Evolutionary conservation across 805 yeast species (phyloP), one percentile per base, ranked within the genome.

Genomic region (Wickerhamomyces sydowiorum): DNA sequence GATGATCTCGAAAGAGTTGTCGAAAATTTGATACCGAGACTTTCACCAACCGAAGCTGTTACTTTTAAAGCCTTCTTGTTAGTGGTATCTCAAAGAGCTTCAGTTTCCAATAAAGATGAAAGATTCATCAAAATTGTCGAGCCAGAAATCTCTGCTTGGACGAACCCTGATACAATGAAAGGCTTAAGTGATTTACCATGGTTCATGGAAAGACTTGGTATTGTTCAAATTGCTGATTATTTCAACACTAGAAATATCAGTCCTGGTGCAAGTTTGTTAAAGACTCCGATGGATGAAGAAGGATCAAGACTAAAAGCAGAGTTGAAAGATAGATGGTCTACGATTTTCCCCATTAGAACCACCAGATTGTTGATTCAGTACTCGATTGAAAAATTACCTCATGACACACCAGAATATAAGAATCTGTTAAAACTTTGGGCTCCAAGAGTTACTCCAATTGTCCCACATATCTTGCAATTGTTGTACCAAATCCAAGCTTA

Each of bases 131-230:
- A 79, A 36, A 85, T 95, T 43, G 99, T 95, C 2, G 99, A 93
- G 59, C 96, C 96, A 0, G 97, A 93, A 50, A 68, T 95, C 38
- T 66, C 75, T 12, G 90, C 96, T 0, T 93, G 99, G 99, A 82
- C 91, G 1, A 89, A 90, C 36, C 91, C 89, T 18, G 81, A 78
- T 10, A 91, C 97, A 0, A 89, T 87, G 48, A 88, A 88, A 56
- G 97, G 97, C 0, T 67, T 93, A 23, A 69, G 82, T 56, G 95
- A 91, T 57, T 70, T 95, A 36, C 96, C 88, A 46, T 93, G 98
- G 98, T 93, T 93, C 53, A 91, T 93, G 98, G 98, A 90, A 63
- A 75, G 97, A 53, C 74, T 95, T 39, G 99, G 99, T 3, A 87
- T 93, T 42, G 98, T 89, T 3, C 80, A 81, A 58, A 95, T 93